Conservation (phyloP, 768 basidiomycete genomes). For the Hygrophoropsis aurantiaca region DNA sequence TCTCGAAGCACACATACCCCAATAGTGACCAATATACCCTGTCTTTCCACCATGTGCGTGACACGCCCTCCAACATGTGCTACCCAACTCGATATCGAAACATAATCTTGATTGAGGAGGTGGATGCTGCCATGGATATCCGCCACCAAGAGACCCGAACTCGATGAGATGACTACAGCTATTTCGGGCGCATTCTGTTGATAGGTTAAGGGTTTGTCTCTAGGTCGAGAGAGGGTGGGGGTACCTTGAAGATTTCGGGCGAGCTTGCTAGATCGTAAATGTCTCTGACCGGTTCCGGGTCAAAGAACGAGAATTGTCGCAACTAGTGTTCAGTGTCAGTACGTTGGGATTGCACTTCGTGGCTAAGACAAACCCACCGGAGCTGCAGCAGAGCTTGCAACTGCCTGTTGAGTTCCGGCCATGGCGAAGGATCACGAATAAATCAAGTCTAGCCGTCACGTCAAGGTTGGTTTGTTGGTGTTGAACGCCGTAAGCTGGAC, state of each 20-base stretch:
- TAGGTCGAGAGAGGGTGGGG: slow-evolving; percentile 1
- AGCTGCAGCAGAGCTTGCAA: too few relatives aligned
- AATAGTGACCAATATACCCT: slow-evolving; percentile 81
- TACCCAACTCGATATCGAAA: slow-evolving; percentile 70
- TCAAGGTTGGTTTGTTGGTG: too few relatives aligned
- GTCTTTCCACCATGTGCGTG: slow-evolving; percentile 82
- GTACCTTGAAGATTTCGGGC: slow-evolving; percentile 79
- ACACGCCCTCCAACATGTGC: slow-evolving; percentile 80
- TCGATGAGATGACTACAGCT: slow-evolving; percentile 63
- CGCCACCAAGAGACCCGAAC: slow-evolving; percentile 70
- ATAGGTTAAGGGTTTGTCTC: slow-evolving; percentile 4
- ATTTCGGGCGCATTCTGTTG: slow-evolving; percentile 66
- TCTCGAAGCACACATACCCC: slow-evolving; percentile 56
- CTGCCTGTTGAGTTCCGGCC: too few relatives aligned
- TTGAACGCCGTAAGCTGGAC: too few relatives aligned
- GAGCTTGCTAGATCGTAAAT: slow-evolving; percentile 70
- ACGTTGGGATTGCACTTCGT: background rate
- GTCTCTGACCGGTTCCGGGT: slow-evolving; percentile 74
- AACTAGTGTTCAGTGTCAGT: slow-evolving; percentile 48
- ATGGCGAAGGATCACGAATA: too few relatives aligned
- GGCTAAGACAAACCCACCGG: background rate
- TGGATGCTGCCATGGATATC: slow-evolving; percentile 87
- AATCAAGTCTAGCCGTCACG: too few relatives aligned
- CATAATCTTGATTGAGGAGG: slow-evolving; percentile 72
- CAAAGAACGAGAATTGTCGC: slow-evolving; percentile 91